Evolutionary conservation across 129 eudicot species (phyloP), one percentile per base, ranked within the genome.

Genomic region (Kitagawia praeruptora): DNA sequence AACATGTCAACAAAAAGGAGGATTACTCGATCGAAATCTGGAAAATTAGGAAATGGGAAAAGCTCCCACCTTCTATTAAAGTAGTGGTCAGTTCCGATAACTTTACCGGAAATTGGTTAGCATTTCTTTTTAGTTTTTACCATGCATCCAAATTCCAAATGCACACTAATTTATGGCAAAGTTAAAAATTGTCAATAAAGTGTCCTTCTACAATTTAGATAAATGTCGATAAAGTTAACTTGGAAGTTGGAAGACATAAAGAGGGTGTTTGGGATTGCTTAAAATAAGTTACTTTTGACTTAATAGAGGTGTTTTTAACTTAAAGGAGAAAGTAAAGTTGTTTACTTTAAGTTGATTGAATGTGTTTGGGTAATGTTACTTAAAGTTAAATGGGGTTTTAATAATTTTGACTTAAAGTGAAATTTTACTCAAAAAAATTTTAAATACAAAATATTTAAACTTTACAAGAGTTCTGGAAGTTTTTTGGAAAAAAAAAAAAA

Each of bases 161-260:
- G 75, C 75, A 70, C 39, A 14, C 18, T 38, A 78, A 8, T 58
- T 63, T 23, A 78, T 25, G 56, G 11, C 77, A 61, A 82, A 49
- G 79, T 79, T 83, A 73, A 83, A 63, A 61, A 38, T 85, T 89
- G 93, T 91, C 96, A 89, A 89, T 87, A 91, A 91, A 91, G 96
- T 77, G 79, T 54, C 8, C 81, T 25, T 18, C n/a, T n/a, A 47
- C 58, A 51, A 84, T 40, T 40, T 10, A 23, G 54, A 82, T 72
- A 85, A 86, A 82, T 87, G 93, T 88, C 96, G 88, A 90, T 80
- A 91, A 91, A 91, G 92, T 87, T 76, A 73, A 79, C 84, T 73
- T 79, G 86, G n/a, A n/a, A n/a, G n/a, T n/a, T n/a, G n/a, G 83
- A 86, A 82, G 78, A 86, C 75, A 84, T 81, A 80, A 70, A n/a